Evolutionary conservation across 257 asterid species (phyloP), one percentile per base, ranked within the genome.

Genomic region (Solanum arcanum): DNA sequence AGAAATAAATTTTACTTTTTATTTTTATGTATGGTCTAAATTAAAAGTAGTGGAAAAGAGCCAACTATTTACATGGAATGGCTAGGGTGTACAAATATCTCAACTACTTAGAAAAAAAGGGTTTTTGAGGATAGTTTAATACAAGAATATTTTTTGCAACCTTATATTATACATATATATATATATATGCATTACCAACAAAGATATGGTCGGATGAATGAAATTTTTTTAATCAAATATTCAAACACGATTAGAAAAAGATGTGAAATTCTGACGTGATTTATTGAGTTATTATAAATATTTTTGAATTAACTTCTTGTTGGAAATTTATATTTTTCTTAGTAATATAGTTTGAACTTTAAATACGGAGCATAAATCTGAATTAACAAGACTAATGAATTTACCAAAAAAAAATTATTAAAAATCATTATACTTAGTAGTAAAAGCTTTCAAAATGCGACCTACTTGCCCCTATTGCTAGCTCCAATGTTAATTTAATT

Each of bases 221-320:
- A 7, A 3, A 68, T 68, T 29, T 3, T 68, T 16, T 56, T 18
- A 64, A 52, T 1, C 10, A 52, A 64, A 64, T 0, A n/a, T 64
- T 25, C 1, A 0, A 64, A 3, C 9, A 2, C 1, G 2, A 25
- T 25, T n/a, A n/a, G 0, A 64, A 9, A 2, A 64, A n/a, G 25
- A 64, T 64, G 14, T 2, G 1, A 62, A 62, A 23, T 25, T 64
- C 4, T 25, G 9, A 64, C 0, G 35, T 25, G 7, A 25, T 64
- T 6, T 4, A 6, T n/a, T 2, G 1, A 14, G 14, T 31, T 37
- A 1, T 33, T 6, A 9, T 1, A 9, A 33, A 72, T 4, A 9
- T 72, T 72, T 33, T 18, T 7, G 8, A 72, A 20, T 4, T 12
- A 5, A 5, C 7, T 66, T 27, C 6, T 6, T 6, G 1, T 66